These are phyloP conservation scores for Coniochaeta prunicola DNA, from an alignment of 2,329 filamentous ascomycete species.

Conservation along the genomic window DNA sequence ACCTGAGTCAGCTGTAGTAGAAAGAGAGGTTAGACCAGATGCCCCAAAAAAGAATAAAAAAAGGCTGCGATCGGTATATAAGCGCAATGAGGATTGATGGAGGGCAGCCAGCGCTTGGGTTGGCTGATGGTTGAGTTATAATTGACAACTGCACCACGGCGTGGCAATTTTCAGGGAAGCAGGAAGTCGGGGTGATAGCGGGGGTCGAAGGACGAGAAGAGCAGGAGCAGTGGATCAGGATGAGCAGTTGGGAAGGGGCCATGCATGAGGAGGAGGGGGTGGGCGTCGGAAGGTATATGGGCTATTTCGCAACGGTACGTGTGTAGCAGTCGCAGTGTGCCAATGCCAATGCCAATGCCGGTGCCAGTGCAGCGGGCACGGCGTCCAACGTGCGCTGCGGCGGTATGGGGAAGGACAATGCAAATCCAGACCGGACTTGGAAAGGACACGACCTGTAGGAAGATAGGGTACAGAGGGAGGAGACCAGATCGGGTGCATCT, in stretches of 20 bases:
- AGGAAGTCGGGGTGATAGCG: constrained; percentile 5
- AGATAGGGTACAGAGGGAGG: background rate
- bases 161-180: constrained; percentile 15
- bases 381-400: background rate
- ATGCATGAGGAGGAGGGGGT: constrained; percentile 28
- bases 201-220: constrained; percentile 5
- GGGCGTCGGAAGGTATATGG: constrained; percentile 16
- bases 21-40: constrained; percentile 30
- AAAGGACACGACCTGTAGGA: background rate
- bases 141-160: constrained; percentile 11
- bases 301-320: background rate
- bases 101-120: constrained; percentile 3
- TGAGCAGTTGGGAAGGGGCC: constrained; percentile 19
- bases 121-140: constrained; percentile 11
- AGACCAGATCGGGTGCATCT: constrained; percentile 1
- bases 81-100: constrained; percentile 13
- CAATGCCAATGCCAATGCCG: background rate
- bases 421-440: constrained; percentile 8
- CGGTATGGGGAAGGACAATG: constrained; percentile 3
- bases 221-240: constrained; percentile 9
- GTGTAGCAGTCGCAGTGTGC: background rate
- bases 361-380: background rate
- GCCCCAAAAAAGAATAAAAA: constrained; percentile 14
- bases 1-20: constrained; percentile 46
- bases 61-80: constrained; percentile 15